These are phyloP conservation scores for Pleurotus djamor DNA, from an alignment of 768 basidiomycete species.

Conservation along the genomic window DNA sequence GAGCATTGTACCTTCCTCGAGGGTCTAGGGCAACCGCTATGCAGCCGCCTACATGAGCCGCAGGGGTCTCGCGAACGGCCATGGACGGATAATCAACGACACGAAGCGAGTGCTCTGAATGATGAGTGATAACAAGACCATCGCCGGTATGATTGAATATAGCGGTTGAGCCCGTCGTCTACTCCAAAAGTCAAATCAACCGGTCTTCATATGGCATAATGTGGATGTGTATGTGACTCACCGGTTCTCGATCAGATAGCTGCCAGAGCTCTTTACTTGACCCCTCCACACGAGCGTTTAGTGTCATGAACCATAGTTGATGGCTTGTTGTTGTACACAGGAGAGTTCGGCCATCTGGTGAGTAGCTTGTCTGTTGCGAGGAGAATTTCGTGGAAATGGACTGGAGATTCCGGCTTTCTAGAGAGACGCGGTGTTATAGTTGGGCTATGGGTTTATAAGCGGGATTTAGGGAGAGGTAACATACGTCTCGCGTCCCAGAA, in stretches of 20 bases:
- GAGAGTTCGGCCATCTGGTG: slow-evolving; percentile 68
- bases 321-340: slow-evolving; percentile 61
- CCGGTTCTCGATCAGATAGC: slow-evolving; percentile 48
- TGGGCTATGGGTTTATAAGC: neutral
- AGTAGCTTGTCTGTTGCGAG: slow-evolving; percentile 65
- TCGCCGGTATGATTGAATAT: slow-evolving; percentile 79
- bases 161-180: slow-evolving; percentile 61
- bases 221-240: slow-evolving; percentile 12
- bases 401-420: slow-evolving; percentile 73
- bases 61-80: slow-evolving; percentile 53
- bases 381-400: slow-evolving; percentile 55
- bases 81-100: slow-evolving; percentile 71
- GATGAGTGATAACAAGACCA: slow-evolving; percentile 64
- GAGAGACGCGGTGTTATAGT: neutral
- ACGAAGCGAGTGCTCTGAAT: slow-evolving; percentile 62
- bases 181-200: neutral
- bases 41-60: slow-evolving; percentile 82
- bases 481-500: slow-evolving; percentile 87
- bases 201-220: neutral
- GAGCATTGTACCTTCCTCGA: slow-evolving; percentile 54
- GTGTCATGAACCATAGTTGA: slow-evolving; percentile 59
- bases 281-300: slow-evolving; percentile 51
- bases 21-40: slow-evolving; percentile 76
- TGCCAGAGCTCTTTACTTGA: slow-evolving; percentile 42
- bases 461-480: slow-evolving; percentile 16